A percentile compares a stretch with the other conserved stretches of the same genome.
These are phyloP conservation scores for Limonomyces culmigenus DNA, from an alignment of 1,284 basidiomycete species.

Conservation along the genomic window DNA sequence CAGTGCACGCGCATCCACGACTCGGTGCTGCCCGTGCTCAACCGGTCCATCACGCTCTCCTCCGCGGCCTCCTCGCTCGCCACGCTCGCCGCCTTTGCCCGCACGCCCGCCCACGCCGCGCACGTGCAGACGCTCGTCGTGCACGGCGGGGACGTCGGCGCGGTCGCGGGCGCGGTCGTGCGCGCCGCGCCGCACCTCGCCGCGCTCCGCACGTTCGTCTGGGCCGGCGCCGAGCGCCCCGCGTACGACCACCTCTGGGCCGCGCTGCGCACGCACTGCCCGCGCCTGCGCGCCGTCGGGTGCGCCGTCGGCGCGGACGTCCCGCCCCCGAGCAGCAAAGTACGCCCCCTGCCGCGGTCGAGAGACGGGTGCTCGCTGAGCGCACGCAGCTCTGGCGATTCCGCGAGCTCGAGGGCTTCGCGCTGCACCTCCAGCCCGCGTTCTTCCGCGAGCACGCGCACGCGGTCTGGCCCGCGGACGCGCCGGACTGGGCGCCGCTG, in stretches of 20 bases:
- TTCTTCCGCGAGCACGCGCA: conserved; percentile 45
- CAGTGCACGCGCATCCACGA: conserved; percentile 28
- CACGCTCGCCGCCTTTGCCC: conserved; percentile 44
- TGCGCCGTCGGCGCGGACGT: conserved; percentile 43
- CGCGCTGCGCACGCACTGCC: conserved; percentile 47
- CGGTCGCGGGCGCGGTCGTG: conserved; percentile 28
- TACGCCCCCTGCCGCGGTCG: conserved; percentile 17
- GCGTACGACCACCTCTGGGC: conserved; percentile 61
- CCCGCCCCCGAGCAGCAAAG: conserved; percentile 38
- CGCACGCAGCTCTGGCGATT: conserved; percentile 44
- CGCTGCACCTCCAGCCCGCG: conserved; percentile 33
- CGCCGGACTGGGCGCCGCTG: conserved; percentile 21
- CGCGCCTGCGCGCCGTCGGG: conserved; percentile 37
- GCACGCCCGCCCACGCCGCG: conserved; percentile 35
- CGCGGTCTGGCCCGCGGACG: conserved; percentile 23
- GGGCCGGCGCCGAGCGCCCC: conserved; percentile 51
- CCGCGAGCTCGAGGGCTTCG: conserved; percentile 37
- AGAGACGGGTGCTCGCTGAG: not conserved
- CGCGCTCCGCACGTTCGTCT: conserved; percentile 42
- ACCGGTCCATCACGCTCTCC: conserved; percentile 33
- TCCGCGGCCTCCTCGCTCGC: conserved; percentile 36
- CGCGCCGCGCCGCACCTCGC: conserved; percentile 32
- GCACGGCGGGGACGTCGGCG: conserved; percentile 17
- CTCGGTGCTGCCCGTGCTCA: conserved; percentile 38
- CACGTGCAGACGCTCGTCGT: conserved; percentile 43